A percentile compares a stretch with the other conserved stretches of the same genome.
Conservation (phyloP, 805 yeast species). For the Starmerella geochares region DNA sequence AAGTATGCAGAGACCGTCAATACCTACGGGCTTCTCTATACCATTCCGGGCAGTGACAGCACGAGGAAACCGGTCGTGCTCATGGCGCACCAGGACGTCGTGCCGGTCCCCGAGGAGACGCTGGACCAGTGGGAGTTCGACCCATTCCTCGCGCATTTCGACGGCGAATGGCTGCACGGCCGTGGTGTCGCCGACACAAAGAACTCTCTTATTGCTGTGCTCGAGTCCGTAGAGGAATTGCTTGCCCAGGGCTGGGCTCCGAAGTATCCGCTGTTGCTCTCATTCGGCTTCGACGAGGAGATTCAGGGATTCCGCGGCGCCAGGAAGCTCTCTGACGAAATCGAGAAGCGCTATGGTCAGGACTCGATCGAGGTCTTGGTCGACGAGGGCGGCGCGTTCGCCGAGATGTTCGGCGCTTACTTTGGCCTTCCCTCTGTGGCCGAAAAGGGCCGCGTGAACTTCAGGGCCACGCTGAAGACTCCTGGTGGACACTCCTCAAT, state of each 20-base stretch:
- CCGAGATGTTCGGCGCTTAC: slow-evolving; percentile 38
- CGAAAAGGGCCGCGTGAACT: slow-evolving; percentile 53
- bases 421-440: slow-evolving; percentile 50
- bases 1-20: slow-evolving; percentile 43
- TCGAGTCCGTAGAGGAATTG: slow-evolving; percentile 54
- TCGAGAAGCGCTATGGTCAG: slow-evolving; percentile 49
- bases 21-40: slow-evolving; percentile 48
- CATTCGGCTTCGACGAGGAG: slow-evolving; percentile 72
- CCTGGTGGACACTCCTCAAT: slow-evolving; percentile 73
- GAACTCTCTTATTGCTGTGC: slow-evolving; percentile 45
- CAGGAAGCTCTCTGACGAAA: slow-evolving; percentile 36
- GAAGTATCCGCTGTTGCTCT: slow-evolving; percentile 46
- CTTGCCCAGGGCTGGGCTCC: slow-evolving; percentile 43
- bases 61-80: slow-evolving; percentile 53
- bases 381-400: slow-evolving; percentile 55
- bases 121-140: slow-evolving; percentile 48
- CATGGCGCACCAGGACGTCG: slow-evolving; percentile 69
- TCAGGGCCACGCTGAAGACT: slow-evolving; percentile 42
- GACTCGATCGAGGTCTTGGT: slow-evolving; percentile 52
- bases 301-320: slow-evolving; percentile 60
- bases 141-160: slow-evolving; percentile 57
- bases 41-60: slow-evolving; percentile 47
- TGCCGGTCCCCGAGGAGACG: slow-evolving; percentile 53
- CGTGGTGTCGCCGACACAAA: slow-evolving; percentile 70
- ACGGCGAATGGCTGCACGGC: slow-evolving; percentile 55